phyloP scores from a whole-genome alignment of 75 land plant species.

The Larix kaempferi region DNA sequence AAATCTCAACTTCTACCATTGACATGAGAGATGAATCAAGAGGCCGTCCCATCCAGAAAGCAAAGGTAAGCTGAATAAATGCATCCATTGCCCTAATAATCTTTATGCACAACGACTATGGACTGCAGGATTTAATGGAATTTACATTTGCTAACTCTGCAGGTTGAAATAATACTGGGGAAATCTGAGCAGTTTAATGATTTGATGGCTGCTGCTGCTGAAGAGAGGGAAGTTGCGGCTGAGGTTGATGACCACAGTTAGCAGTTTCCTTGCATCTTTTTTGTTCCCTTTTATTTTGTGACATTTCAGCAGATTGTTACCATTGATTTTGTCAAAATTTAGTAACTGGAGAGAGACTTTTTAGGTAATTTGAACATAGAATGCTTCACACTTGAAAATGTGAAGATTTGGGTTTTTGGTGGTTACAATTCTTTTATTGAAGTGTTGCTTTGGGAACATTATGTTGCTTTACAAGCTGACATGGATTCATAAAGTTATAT shows the following conservation, averaged over 20 bases:
- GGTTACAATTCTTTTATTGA: background rate
- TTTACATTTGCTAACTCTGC: background rate
- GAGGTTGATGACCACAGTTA: constrained; percentile 48
- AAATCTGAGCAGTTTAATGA: constrained; percentile 78
- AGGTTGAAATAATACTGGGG: constrained; percentile 74
- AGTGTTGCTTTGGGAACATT: background rate
- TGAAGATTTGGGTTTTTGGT: background rate
- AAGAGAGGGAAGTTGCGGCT: constrained; percentile 49
- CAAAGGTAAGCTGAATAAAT: constrained; percentile 40
- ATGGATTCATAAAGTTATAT: background rate
- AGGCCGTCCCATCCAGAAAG: constrained; percentile 71
- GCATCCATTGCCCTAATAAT: background rate
- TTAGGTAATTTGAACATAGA: background rate
- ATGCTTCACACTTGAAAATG: background rate
- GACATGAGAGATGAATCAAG: constrained; percentile 76
- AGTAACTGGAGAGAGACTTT: background rate
- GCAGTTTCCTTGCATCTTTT: background rate
- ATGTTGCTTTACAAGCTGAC: background rate
- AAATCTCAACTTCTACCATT: constrained; percentile 71
- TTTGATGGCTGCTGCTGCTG: constrained; percentile 67
- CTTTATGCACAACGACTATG: background rate
- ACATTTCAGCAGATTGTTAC: background rate
- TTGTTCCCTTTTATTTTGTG: background rate
- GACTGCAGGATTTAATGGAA: background rate
- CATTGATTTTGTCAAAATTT: background rate